Base-by-base conservation (phyloP, 139 green algal species). In the Picochlorum sp. region DNA sequence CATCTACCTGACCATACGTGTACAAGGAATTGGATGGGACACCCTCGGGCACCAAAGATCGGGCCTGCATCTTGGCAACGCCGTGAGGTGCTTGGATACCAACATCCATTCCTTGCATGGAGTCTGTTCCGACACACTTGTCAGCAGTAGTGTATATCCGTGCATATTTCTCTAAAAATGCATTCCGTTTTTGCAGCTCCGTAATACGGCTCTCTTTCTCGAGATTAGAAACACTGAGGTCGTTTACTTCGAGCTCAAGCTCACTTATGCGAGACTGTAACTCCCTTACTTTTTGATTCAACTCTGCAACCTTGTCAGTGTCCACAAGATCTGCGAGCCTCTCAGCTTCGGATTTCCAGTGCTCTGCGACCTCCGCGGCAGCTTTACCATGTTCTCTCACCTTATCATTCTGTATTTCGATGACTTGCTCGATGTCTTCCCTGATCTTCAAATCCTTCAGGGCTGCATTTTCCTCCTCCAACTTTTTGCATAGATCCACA, bases 401-500 rank as follows among this genome's bases (percentile, higher is more conserved):
- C 10, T 67, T 23, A 13, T 52, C 31, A 56, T 66, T 71, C 24
- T 77, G 70, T 58, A 63, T 49, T 60, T 72, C 56, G 31, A 77
- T 56, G 45, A 77, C 38, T 34, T 57, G 28, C 49, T 67, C 28
- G 30, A 77, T 56, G 37, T 77, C 63, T 49, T 72, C 64, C 21
- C 64, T 23, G 21, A 77, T 72, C 23, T 62, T 71, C 38, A 56
- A 51, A 5, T 44, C 47, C 49, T 77, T 77, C 23, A 77, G 57
- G 41, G 66, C 64, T 38, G 66, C 57, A 16, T 77, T 66, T 49
- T 65, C 45, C 31, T 28, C 58, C 49, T 71, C 61, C 45, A 77
- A 38, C 34, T 49, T 57, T 28, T 26, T 38, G 20, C 20, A 38
- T 16, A 59, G 0, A 20, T 59, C 23, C 23, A 54, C 47, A 21